Base-by-base conservation (phyloP, 352 stramenopile species). In the Blastocystis sp. region DNA sequence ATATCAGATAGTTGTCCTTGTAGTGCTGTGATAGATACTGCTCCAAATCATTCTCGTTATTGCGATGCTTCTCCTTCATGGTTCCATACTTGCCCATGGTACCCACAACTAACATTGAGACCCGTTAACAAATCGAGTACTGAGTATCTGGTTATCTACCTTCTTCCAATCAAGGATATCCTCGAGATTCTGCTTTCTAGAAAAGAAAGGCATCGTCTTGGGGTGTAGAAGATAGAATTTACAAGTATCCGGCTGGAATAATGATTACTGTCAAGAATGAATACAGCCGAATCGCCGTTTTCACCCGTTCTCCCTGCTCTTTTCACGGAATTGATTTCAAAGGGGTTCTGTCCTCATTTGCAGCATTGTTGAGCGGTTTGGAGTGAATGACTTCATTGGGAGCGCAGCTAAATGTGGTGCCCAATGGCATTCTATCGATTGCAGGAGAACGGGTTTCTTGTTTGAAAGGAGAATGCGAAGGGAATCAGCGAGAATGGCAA, bases 1-100 rank as follows among this genome's bases (percentile, higher is more conserved):
- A 84, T 68, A 84, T 84, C 57, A 84, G 34, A 69, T 68, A 84
- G 34, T 84, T 69, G 19, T 84, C 74, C 60, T 68, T 84, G 42
- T 84, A 84, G 38, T 84, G 34, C 45, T 84, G 38, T 28, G 21
- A 57, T 19, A 84, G 48, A 34, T 69, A 84, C 60, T 84, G 24
- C 21, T n/a, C 48, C 24, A 84, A 24, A 69, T 84, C 74, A 68
- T 84, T 57, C 24, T 59, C 60, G 45, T 84, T 84, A 42, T 84
- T 84, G 28, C 52, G 45, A 84, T 84, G 74, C 54, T 62, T 64
- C 38, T 84, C 60, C 74, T 70, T 68, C 21, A 69, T 68, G 10
- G 52, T 84, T 10, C 54, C 52, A 66, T 62, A 84, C 74, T 62
- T 68, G 24, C 52, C 57, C 38, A 84, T 69, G 11, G 74, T 84